These are phyloP conservation scores for Linderniella brevidens DNA, from an alignment of 257 asterid species.

Conservation along the genomic window DNA sequence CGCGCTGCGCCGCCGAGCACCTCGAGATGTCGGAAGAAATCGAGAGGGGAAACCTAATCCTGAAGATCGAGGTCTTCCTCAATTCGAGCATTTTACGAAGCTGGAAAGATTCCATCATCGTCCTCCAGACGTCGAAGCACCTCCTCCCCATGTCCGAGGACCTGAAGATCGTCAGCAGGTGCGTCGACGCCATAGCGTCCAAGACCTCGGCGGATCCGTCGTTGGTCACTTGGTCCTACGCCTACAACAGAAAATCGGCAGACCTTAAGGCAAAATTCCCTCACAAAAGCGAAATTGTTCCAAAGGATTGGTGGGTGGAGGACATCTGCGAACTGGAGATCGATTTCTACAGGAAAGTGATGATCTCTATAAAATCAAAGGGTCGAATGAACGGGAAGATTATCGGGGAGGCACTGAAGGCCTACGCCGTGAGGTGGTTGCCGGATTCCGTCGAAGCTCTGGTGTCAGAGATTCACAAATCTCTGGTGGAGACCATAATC, in stretches of 20 bases:
- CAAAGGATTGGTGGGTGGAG: slow-evolving; percentile 92
- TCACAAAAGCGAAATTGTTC: slow-evolving; percentile 29
- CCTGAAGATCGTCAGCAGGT: slow-evolving; percentile 57
- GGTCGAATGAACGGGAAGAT: slow-evolving; percentile 61
- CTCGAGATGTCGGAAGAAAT: slow-evolving; percentile 81
- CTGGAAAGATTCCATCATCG: slow-evolving; percentile 94
- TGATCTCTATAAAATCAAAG: slow-evolving; percentile 60
- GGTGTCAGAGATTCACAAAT: slow-evolving; percentile 59
- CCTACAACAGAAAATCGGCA: slow-evolving; percentile 44
- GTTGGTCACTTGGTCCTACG: slow-evolving; percentile 66
- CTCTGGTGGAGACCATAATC: slow-evolving; percentile 68
- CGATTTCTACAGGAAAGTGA: slow-evolving; percentile 61
- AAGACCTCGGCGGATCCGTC: slow-evolving; percentile 82
- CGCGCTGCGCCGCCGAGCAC: slow-evolving; percentile 81
- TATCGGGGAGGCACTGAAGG: slow-evolving; percentile 67
- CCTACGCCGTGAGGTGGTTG: slow-evolving; percentile 73
- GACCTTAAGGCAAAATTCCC: slow-evolving; percentile 12
- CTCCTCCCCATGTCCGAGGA: slow-evolving; percentile 76
- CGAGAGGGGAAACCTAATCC: slow-evolving; percentile 62
- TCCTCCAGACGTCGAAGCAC: slow-evolving; percentile 57
- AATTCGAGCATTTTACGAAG: slow-evolving; percentile 61
- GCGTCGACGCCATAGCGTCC: slow-evolving; percentile 71
- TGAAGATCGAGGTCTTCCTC: slow-evolving; percentile 74
- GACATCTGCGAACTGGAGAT: slow-evolving; percentile 77
- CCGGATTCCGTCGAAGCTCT: slow-evolving; percentile 65